Evolutionary conservation across 2,329 filamentous ascomycete genomes (phyloP).

Genomic region (Raffaelea arxii): DNA sequence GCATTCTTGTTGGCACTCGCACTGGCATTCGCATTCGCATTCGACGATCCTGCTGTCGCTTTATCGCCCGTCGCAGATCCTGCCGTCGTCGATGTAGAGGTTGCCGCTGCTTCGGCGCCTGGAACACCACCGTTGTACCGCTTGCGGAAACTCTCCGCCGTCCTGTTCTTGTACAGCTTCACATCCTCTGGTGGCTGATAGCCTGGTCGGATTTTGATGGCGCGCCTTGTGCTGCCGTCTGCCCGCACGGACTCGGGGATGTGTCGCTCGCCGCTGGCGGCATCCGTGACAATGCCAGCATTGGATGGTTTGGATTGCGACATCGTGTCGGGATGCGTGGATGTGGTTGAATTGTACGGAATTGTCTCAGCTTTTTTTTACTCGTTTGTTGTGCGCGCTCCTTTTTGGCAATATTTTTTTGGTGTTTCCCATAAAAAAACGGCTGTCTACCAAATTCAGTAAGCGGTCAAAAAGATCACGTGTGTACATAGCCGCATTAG

Average conservation of each 20-base stretch:
- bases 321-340: slow-evolving; percentile 1
- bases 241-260: slow-evolving; percentile 81
- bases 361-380: too few relatives aligned
- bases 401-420: too few relatives aligned
- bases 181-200: slow-evolving; percentile 94
- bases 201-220: slow-evolving; percentile 87
- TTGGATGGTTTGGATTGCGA: slow-evolving; percentile 25
- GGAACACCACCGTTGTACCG: slow-evolving; percentile 62
- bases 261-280: slow-evolving; percentile 67
- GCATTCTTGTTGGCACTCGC: slow-evolving; percentile 72
- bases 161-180: slow-evolving; percentile 90
- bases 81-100: slow-evolving; percentile 31
- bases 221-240: slow-evolving; percentile 85
- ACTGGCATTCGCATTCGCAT: slow-evolving; percentile 31
- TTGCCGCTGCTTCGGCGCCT: slow-evolving; percentile 49
- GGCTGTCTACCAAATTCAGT: too few relatives aligned
- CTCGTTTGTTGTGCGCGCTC: too few relatives aligned
- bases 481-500: too few relatives aligned
- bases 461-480: too few relatives aligned
- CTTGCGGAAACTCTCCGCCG: slow-evolving; percentile 74
- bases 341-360: not conserved
- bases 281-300: slow-evolving; percentile 69
- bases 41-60: slow-evolving; percentile 21
- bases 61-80: not conserved
- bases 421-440: too few relatives aligned